Evolutionary conservation across 1,139 yeast species (phyloP), one percentile per base, ranked within the genome.

Genomic region (Kurtzmaniella quercitrusa): DNA sequence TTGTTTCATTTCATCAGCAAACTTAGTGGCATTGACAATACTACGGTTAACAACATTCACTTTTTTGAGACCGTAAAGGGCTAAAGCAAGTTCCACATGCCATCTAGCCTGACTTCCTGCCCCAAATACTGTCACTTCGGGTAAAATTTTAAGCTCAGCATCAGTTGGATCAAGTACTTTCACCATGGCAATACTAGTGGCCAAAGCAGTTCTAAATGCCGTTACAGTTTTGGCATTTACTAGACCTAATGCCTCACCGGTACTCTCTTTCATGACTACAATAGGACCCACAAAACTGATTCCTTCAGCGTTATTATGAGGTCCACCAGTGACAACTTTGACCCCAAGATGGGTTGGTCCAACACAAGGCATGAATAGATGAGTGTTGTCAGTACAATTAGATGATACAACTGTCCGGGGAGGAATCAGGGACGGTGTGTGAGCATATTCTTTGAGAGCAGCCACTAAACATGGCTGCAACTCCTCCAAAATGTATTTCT

Each of bases 51-150:
- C 62, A 10, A 82, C 62, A 36, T 73, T 66, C 15, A 82, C 77
- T 1, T 55, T 55, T 10, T 55, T 49, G 34, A 76, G 59, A 37
- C 56, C 47, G 48, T 75, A 77, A 39, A 79, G 55, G 7, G 61
- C 49, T 34, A 77, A 54, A 0, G 80, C 66, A 41, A 82, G 58
- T 48, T 67, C 66, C 19, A 73, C 62, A 53, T 83, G 89, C 89
- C 89, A 83, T 50, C 71, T 73, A 0, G 84, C 84, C 56, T 83
- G 89, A 23, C 72, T 68, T 0, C 90, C 89, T n/a, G 79, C 77
- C 0, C 90, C 90, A 57, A 78, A 79, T 1, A 76, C 79, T 10
- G 72, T 54, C 34, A 76, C 34, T 39, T 59, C 63, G 0, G 66
- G 63, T 11, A 60, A 49, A 7, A 62, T 46, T 5, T 50, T 43